Percentiles rank a stretch among this genome's conserved stretches.
Evolutionary conservation across 1,284 basidiomycete genomes (phyloP).

Genomic region (Kwoniella shivajii): DNA sequence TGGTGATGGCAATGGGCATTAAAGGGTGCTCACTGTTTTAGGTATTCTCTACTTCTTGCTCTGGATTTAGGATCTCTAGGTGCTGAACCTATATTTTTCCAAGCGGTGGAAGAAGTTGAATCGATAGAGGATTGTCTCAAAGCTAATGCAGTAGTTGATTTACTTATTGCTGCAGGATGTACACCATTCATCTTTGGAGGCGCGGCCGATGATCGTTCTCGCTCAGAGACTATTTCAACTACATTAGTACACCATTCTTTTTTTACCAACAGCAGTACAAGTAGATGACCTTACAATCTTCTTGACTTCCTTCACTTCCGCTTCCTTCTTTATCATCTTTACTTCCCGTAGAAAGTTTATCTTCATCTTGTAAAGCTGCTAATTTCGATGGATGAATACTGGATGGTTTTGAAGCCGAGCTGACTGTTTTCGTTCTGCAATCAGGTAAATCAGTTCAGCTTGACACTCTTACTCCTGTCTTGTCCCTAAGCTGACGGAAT

Average conservation of each 20-base stretch:
- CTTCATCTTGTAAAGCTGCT: conserved; percentile 51
- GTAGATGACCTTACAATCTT: conserved; percentile 19
- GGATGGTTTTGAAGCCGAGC: conserved; percentile 52
- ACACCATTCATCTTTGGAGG: conserved; percentile 34
- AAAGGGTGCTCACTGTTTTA: conserved; percentile 75
- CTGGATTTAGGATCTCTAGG: conserved; percentile 86
- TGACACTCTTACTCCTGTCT: too few relatives aligned
- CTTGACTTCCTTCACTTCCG: conserved; percentile 48
- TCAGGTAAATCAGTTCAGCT: too few relatives aligned
- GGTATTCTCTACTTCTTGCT: conserved; percentile 90
- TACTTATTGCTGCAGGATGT: conserved; percentile 28
- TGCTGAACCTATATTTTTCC: conserved; percentile 69
- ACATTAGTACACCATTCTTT: too few relatives aligned
- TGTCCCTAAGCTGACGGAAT: too few relatives aligned
- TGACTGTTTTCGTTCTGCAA: conserved; percentile 75
- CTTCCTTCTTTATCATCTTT: conserved; percentile 49
- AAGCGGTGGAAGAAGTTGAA: conserved; percentile 45
- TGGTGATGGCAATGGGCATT: not conserved
- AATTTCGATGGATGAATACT: conserved; percentile 46
- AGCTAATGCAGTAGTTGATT: conserved; percentile 23
- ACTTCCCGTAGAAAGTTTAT: conserved; percentile 21
- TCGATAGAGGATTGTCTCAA: conserved; percentile 26
- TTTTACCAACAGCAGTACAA: not conserved
- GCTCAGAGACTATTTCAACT: too few relatives aligned
- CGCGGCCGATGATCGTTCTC: conserved; percentile 7